Evolutionary conservation across 2,329 filamentous ascomycete species (phyloP), one percentile per base, ranked within the genome.

Genomic region (Talaromyces sp.): DNA sequence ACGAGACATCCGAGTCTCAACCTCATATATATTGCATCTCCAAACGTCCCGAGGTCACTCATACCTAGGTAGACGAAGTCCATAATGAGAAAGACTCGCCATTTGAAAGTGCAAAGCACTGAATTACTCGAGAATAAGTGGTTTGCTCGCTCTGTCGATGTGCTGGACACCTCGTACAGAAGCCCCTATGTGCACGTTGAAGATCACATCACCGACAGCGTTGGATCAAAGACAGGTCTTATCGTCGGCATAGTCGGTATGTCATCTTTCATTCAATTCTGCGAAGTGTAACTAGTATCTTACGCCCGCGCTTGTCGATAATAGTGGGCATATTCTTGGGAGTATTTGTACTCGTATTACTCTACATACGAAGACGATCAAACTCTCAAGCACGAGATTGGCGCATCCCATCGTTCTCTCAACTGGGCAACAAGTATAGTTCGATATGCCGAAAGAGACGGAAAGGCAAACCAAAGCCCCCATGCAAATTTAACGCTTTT

Each of bases 201-300:
- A 39, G 35, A 17, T 25, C 31, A 31, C 11, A 36, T 13, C 10
- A 19, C 15, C 19, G 37, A 25, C 13, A 19, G 19, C 13, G 13
- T 17, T 43, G 39, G 19, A 10, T 11, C 13, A 1, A 36, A 54
- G 25, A n/a, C 22, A 10, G 52, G 52, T 13, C 6, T 43, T 9
- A 54, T 54, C 31, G 52, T 28, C 28, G 52, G 37, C 15, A 31
- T 54, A 10, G 36, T 54, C 5, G 37, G 52, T 54, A 35, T 22
- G 39, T 6, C 7, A 15, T 2, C 6, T 33, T 52, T 25, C 33
- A 37, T 10, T 3, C 6, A n/a, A 7, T 7, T 25, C 9, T 52
- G 2, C 8, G 13, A 33, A 5, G 2, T 2, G 10, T 13, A 0
- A 17, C 1, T 3, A 8, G 8, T 9, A 48, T 25, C 1, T 48